phyloP scores from a whole-genome alignment of 495 filamentous ascomycete species.

The Usnea hakonensis region DNA sequence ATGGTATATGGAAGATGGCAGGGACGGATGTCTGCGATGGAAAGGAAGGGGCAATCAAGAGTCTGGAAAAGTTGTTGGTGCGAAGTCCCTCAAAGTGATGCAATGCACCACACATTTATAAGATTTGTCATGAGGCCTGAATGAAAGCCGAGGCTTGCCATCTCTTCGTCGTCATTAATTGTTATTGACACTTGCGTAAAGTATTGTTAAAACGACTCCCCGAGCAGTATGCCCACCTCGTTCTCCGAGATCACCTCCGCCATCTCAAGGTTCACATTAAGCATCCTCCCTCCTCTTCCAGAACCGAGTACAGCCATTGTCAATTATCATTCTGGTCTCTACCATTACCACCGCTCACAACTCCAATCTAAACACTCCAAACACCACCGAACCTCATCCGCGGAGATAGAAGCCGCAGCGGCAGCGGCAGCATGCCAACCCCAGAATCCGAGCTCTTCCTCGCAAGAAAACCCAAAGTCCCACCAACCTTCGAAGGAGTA shows the following conservation, averaged over 20 bases:
- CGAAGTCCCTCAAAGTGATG: not conserved
- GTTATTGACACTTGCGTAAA: not conserved
- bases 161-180: not conserved
- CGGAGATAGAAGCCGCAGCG: not conserved
- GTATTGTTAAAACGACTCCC: not conserved
- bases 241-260: not conserved
- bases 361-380: not conserved
- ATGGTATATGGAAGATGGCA: conserved; percentile 38
- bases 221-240: not conserved
- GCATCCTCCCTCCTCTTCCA: not conserved
- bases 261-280: not conserved
- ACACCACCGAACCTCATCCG: not conserved
- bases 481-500: conserved; percentile 92
- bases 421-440: conserved; percentile 58
- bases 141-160: not conserved
- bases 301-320: not conserved
- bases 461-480: conserved; percentile 87
- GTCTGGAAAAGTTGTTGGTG: not conserved
- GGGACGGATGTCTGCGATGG: not conserved
- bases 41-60: not conserved
- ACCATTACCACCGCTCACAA: not conserved
- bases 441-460: conserved; percentile 90
- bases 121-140: not conserved
- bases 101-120: not conserved
- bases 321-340: not conserved